Percentiles rank a stretch among this genome's conserved stretches.
These are phyloP conservation scores for Curvularia spicifera DNA, from an alignment of 2,329 filamentous ascomycete genomes.

Conservation along the genomic window DNA sequence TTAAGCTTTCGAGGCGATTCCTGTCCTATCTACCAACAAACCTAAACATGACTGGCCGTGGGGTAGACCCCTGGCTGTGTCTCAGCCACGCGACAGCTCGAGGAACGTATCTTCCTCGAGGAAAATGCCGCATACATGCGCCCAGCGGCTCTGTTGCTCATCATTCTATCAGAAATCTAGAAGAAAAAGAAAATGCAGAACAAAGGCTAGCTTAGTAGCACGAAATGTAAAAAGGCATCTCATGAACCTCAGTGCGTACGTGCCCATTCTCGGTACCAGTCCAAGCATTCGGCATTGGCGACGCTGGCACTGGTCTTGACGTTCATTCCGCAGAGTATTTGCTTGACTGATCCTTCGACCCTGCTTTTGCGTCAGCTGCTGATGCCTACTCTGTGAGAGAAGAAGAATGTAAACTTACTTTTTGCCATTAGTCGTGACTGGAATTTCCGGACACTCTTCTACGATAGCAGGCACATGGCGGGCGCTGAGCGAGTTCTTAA, in stretches of 20 bases:
- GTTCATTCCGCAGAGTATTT: conserved; percentile 86
- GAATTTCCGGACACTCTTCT: conserved; percentile 84
- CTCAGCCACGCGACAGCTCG: background rate
- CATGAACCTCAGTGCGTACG: conserved; percentile 25
- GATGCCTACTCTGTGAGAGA: background rate
- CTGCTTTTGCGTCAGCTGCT: conserved; percentile 49
- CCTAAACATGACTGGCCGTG: background rate
- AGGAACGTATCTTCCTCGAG: background rate
- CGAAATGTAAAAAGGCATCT: background rate
- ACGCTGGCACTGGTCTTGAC: conserved; percentile 91
- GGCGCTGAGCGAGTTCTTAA: conserved; percentile 81
- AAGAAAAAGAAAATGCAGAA: background rate
- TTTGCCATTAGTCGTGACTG: conserved; percentile 92
- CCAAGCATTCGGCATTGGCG: conserved; percentile 86
- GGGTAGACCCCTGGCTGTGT: background rate
- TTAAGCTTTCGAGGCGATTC: background rate
- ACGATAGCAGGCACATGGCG: conserved; percentile 87
- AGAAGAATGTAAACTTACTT: conserved; percentile 64
- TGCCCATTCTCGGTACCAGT: conserved; percentile 83
- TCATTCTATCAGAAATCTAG: background rate
- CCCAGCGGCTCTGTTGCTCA: background rate
- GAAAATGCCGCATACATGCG: background rate
- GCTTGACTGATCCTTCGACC: conserved; percentile 94
- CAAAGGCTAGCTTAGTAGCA: background rate
- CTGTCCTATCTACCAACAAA: background rate